Conservation (phyloP, 164 flowering plant genomes). For the Aristolochia contorta region DNA sequence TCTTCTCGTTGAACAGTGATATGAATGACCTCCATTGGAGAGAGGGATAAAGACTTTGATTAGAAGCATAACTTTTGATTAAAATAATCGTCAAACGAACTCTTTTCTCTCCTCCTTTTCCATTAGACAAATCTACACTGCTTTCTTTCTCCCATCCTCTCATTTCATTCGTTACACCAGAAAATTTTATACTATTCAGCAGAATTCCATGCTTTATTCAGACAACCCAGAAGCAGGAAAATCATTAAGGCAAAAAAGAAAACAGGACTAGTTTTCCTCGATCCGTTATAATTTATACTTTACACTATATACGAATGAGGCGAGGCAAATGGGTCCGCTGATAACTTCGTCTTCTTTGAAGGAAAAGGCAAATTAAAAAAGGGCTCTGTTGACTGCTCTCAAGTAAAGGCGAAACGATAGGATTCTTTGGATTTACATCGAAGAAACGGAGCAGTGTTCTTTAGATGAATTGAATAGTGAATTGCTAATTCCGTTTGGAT, state of each 20-base stretch:
- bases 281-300: neutral
- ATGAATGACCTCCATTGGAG: constrained; percentile 6
- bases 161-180: too few species aligned
- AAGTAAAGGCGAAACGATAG: neutral
- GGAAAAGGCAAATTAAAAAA: neutral
- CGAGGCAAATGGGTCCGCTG: neutral
- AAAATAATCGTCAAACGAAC: constrained; percentile 7
- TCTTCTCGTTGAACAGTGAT: neutral
- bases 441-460: too few species aligned
- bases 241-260: too few species aligned
- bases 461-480: too few species aligned
- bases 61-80: constrained; percentile 27
- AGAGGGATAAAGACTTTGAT: constrained; percentile 18
- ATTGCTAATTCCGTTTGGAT: too few species aligned
- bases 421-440: neutral
- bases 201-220: too few species aligned
- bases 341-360: neutral
- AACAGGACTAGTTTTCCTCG: too few species aligned
- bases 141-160: too few species aligned
- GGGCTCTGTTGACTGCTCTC: neutral
- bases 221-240: too few species aligned
- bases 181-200: too few species aligned
- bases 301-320: neutral
- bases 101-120: neutral
- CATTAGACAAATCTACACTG: neutral